Percentiles rank a stretch among this genome's conserved stretches.
Evolutionary conservation across 768 basidiomycete genomes (phyloP).

Genomic region (Boletellus emodensis): DNA sequence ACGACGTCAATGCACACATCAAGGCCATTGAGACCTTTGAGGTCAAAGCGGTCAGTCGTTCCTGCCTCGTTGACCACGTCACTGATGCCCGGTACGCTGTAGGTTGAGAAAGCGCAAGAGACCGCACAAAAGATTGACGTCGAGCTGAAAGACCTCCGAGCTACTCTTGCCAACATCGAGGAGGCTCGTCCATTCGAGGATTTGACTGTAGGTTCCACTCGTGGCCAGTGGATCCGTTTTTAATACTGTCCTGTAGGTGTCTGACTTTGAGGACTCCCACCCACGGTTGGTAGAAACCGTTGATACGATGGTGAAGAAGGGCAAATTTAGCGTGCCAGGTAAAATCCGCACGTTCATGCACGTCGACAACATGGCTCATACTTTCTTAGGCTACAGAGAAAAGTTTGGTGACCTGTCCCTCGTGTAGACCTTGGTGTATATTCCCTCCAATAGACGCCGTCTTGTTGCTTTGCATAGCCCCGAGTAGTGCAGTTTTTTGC

Average conservation of each 20-base stretch:
- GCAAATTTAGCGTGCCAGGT: slow-evolving; percentile 98
- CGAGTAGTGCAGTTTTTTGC: too few relatives aligned
- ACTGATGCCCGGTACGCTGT: slow-evolving; percentile 1
- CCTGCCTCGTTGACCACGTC: background rate
- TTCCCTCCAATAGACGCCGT: slow-evolving; percentile 19
- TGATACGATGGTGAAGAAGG: slow-evolving; percentile 94
- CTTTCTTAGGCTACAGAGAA: slow-evolving; percentile 75
- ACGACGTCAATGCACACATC: slow-evolving; percentile 84
- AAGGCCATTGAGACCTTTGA: slow-evolving; percentile 98
- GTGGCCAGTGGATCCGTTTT: background rate
- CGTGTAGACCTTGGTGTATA: slow-evolving; percentile 53
- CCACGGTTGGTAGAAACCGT: slow-evolving; percentile 89
- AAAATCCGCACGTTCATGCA: slow-evolving; percentile 10
- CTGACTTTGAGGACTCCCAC: slow-evolving; percentile 88
- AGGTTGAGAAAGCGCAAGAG: slow-evolving; percentile 88
- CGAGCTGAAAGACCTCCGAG: slow-evolving; percentile 88
- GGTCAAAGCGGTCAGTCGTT: slow-evolving; percentile 79
- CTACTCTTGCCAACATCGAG: slow-evolving; percentile 94
- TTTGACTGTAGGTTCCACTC: slow-evolving; percentile 66
- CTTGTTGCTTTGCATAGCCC: background rate
- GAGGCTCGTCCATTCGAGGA: slow-evolving; percentile 97
- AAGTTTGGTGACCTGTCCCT: slow-evolving; percentile 94
- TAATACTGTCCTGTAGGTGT: slow-evolving; percentile 47
- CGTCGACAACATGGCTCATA: background rate
- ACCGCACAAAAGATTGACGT: slow-evolving; percentile 86